Evolutionary conservation across 805 yeast genomes (phyloP), one percentile per base, ranked within the genome.

Genomic region (Kuraishia cidri): DNA sequence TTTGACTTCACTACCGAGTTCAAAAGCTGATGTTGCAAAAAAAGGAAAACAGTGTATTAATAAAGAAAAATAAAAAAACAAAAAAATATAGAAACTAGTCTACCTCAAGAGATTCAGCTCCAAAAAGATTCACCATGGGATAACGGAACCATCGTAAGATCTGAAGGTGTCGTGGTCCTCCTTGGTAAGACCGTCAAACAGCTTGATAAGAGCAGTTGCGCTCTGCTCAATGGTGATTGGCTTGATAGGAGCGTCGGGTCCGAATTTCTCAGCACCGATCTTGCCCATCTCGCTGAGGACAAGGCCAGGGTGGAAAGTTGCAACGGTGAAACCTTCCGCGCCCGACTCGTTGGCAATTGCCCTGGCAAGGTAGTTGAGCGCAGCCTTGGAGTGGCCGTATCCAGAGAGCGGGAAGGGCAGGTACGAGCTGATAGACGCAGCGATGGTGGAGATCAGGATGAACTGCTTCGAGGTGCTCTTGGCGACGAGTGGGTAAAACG

Each of bases 361-460:
- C 23, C 41, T 46, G 10, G 43, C 45, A 10, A 52, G 37, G 41
- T 46, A 52, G 46, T 61, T 59, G 37, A 60, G 38, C 1, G 61
- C 65, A 10, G 64, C 60, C 41, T 62, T 61, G 10, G 63, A 52
- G 26, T 43, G 45, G 3, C 64, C 64, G 35, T 61, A 61, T 13
- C 56, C 55, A 12, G 49, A 38, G n/a, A 37, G 24, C 6, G 44
- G 14, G 11, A 42, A 12, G 4, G 48, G 47, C 5, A 38, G 12
- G 27, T 30, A 45, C 1, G 20, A 40, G 3, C 40, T 37, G 14
- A 48, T 37, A 16, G 53, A 45, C 6, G 50, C 62, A 4, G 45
- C 52, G 10, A 31, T 6, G 16, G 52, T 42, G 6, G 62, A 46
- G 11, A 53, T 35, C 34, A 52, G 53, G 18, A 48, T 37, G 12